Evolutionary conservation across 2,329 filamentous ascomycete genomes (phyloP).

Genomic region (Sordariomycetes sp.): DNA sequence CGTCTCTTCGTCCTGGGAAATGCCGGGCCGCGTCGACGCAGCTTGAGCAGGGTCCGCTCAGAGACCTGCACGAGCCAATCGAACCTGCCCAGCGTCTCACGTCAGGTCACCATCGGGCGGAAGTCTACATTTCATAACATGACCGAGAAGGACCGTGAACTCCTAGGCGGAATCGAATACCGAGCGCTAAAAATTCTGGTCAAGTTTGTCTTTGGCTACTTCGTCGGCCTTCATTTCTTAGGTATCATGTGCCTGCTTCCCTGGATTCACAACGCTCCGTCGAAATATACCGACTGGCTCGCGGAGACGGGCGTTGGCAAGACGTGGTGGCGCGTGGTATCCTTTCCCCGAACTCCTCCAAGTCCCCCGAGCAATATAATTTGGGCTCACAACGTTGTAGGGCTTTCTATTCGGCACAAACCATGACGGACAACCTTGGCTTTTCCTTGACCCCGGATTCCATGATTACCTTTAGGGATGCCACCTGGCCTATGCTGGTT

Average conservation of each 20-base stretch:
- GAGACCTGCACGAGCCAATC: background rate
- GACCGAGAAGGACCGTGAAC: conserved; percentile 83
- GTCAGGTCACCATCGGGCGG: conserved; percentile 80
- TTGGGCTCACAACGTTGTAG: no score
- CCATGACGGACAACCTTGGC: conserved; percentile 90
- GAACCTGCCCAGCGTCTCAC: conserved; percentile 81
- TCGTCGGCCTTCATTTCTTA: conserved; percentile 69
- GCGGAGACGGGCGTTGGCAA: conserved; percentile 48
- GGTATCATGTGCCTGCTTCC: conserved; percentile 64
- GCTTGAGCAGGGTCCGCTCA: no score
- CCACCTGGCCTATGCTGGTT: conserved; percentile 64
- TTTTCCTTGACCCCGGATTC: conserved; percentile 88
- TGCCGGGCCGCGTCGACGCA: conserved; percentile 21
- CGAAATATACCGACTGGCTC: conserved; percentile 56
- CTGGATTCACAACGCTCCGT: conserved; percentile 58
- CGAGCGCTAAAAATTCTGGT: conserved; percentile 80
- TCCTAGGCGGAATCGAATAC: conserved; percentile 93
- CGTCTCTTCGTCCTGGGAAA: conserved; percentile 23
- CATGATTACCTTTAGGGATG: conserved; percentile 79
- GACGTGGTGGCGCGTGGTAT: conserved; percentile 50
- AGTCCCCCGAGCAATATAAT: no score
- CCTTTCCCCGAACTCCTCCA: no score
- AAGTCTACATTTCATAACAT: conserved; percentile 89
- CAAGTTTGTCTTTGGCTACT: conserved; percentile 64
- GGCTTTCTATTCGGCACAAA: conserved; percentile 80